Evolutionary conservation across 441 rosid species (phyloP).

Genomic region (Populus hybrid): DNA sequence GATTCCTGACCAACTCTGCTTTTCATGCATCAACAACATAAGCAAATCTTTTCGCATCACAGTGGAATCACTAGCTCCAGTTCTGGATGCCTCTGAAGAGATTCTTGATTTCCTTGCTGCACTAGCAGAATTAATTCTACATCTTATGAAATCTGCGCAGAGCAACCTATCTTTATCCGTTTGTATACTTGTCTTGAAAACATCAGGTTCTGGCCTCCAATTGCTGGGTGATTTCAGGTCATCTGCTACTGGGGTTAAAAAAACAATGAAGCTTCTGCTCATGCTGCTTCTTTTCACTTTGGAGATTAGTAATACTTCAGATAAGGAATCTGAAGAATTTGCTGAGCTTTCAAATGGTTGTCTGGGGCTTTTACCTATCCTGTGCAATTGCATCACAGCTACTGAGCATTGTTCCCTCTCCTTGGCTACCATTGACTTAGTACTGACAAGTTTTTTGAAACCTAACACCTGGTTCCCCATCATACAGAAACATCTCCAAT

Average conservation of each 20-base stretch:
- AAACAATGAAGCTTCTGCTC: conserved; percentile 55
- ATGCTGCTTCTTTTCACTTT: conserved; percentile 55
- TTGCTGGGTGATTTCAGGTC: conserved; percentile 51
- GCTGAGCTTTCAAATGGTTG: conserved; percentile 67
- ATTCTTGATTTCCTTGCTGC: conserved; percentile 57
- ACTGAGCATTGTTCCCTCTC: conserved; percentile 59
- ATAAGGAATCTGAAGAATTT: conserved; percentile 44
- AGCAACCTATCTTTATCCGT: conserved; percentile 40
- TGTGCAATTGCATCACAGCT: conserved; percentile 59
- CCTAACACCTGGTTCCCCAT: conserved; percentile 86
- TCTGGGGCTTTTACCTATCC: conserved; percentile 64
- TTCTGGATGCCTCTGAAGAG: conserved; percentile 47
- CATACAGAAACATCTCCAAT: conserved; percentile 65
- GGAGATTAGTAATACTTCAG: conserved; percentile 36
- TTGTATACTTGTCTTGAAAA: conserved; percentile 53
- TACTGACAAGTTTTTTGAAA: conserved; percentile 53
- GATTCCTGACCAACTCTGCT: conserved; percentile 46
- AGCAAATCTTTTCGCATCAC: conserved; percentile 38
- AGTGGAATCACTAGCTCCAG: conserved; percentile 45
- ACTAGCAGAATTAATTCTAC: conserved; percentile 67
- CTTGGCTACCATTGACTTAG: conserved; percentile 59
- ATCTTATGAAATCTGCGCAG: conserved; percentile 47
- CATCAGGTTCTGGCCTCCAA: conserved; percentile 61
- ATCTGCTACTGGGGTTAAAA: conserved; percentile 38
- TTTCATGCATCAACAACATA: conserved; percentile 51